These are phyloP conservation scores for Licmophora abbreviata DNA, from an alignment of 108 stramenopile species.

Conservation along the genomic window DNA sequence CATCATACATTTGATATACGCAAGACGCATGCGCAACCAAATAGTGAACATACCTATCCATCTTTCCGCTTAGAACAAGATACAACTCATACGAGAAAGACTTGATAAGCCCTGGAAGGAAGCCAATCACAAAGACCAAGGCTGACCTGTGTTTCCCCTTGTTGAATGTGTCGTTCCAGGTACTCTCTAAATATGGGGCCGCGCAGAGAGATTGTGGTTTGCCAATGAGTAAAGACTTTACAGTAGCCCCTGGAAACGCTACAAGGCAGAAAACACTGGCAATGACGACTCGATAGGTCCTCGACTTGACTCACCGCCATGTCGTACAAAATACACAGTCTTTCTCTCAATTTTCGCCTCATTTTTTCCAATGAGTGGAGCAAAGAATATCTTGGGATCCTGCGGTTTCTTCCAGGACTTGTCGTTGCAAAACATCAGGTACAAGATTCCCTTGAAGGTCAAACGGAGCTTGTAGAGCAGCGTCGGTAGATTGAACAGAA, in stretches of 20 bases:
- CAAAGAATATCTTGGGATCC: conserved; percentile 50
- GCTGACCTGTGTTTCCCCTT: conserved; percentile 63
- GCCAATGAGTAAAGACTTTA: not conserved
- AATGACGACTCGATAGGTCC: conserved; percentile 58
- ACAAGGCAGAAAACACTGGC: not conserved
- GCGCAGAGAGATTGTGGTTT: too few species aligned
- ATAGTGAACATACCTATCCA: conserved; percentile 33
- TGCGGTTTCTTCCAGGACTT: conserved; percentile 65
- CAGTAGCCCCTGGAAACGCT: not conserved
- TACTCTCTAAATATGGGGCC: too few species aligned
- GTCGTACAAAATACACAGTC: conserved; percentile 78
- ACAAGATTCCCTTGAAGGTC: conserved; percentile 35
- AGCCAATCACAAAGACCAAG: conserved; percentile 52
- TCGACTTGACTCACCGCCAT: too few species aligned
- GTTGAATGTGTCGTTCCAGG: conserved; percentile 79
- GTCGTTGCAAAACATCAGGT: conserved; percentile 75
- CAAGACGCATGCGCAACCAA: not conserved
- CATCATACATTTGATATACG: not conserved
- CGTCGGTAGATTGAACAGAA: conserved; percentile 44
- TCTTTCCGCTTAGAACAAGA: conserved; percentile 64
- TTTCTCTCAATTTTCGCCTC: conserved; percentile 44
- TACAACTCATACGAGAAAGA: conserved; percentile 60
- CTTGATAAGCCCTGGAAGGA: conserved; percentile 74
- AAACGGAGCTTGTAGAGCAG: conserved; percentile 54
- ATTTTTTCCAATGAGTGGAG: conserved; percentile 11